phyloP scores from a whole-genome alignment of 106 monocot species.

The Dendrobium catenatum region DNA sequence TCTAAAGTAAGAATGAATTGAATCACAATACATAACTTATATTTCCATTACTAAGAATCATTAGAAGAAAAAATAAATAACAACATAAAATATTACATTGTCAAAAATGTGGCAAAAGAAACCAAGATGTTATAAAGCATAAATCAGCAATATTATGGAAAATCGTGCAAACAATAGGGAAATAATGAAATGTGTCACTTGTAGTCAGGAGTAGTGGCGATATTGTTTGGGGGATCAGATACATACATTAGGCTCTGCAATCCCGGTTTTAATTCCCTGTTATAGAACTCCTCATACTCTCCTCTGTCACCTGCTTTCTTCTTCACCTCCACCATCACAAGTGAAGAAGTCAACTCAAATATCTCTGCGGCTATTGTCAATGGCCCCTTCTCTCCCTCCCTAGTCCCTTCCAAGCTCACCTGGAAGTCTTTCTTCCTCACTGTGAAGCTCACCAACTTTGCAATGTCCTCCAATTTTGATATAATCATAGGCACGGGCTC shows the following conservation, averaged over 20 bases:
- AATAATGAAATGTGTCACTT: conserved; percentile 1
- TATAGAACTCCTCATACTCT: conserved; percentile 80
- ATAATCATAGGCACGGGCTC: conserved; percentile 46
- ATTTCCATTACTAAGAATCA: not conserved
- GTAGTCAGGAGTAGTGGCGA: conserved; percentile 31
- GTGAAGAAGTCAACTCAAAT: conserved; percentile 48
- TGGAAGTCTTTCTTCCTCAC: conserved; percentile 58
- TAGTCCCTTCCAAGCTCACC: conserved; percentile 66
- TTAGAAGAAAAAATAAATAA: not conserved
- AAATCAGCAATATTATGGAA: not conserved
- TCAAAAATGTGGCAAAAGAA: not conserved
- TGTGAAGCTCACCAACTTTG: conserved; percentile 42
- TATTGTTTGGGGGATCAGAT: conserved; percentile 13
- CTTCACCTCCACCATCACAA: conserved; percentile 67
- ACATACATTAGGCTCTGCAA: conserved; percentile 43
- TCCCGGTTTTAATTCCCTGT: conserved; percentile 72
- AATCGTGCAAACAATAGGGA: not conserved
- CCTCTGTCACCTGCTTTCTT: conserved; percentile 70
- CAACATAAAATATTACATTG: not conserved
- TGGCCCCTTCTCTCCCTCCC: conserved; percentile 58
- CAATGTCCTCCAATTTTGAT: conserved; percentile 67
- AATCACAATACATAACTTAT: too few species aligned
- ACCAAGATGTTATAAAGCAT: not conserved
- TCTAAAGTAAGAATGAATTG: too few species aligned
- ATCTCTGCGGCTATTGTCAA: conserved; percentile 59